phyloP scores from a whole-genome alignment of 1,284 basidiomycete species.

The Bjerkandera adusta region DNA sequence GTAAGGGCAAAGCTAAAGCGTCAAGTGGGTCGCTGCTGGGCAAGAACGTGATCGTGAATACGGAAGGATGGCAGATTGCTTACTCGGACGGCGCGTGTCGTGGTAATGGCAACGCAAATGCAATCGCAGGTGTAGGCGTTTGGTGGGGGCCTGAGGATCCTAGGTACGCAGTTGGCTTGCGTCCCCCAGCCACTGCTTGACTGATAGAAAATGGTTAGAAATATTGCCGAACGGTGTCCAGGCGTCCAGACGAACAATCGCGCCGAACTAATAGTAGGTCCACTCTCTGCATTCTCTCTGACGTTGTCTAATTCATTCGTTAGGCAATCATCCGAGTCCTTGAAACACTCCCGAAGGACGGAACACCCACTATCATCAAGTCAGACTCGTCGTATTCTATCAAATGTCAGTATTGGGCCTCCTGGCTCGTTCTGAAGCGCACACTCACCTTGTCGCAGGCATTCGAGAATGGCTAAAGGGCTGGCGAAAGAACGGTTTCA shows the following conservation, averaged over 20 bases:
- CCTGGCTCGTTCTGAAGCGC: background rate
- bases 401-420: slow-evolving; percentile 43
- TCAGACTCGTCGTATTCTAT: slow-evolving; percentile 80
- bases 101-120: slow-evolving; percentile 62
- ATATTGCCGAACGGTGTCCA: slow-evolving; percentile 75
- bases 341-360: slow-evolving; percentile 57
- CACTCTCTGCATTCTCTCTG: background rate
- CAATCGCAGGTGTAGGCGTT: slow-evolving; percentile 71
- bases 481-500: slow-evolving; percentile 59
- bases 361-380: slow-evolving; percentile 60
- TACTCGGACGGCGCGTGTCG: slow-evolving; percentile 83
- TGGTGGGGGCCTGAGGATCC: slow-evolving; percentile 70
- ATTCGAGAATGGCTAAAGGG: slow-evolving; percentile 60
- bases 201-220: slow-evolving; percentile 49
- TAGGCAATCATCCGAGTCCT: slow-evolving; percentile 77
- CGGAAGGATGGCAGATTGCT: slow-evolving; percentile 41
- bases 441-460: slow-evolving; percentile 39
- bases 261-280: slow-evolving; percentile 77
- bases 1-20: background rate
- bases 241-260: slow-evolving; percentile 87
- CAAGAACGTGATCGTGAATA: background rate
- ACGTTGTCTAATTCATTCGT: background rate
- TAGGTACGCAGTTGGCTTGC: slow-evolving; percentile 41
- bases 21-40: background rate
- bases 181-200: slow-evolving; percentile 2